These are phyloP conservation scores for Closterium sp. DNA, from an alignment of 139 green algal species.

Conservation along the genomic window DNA sequence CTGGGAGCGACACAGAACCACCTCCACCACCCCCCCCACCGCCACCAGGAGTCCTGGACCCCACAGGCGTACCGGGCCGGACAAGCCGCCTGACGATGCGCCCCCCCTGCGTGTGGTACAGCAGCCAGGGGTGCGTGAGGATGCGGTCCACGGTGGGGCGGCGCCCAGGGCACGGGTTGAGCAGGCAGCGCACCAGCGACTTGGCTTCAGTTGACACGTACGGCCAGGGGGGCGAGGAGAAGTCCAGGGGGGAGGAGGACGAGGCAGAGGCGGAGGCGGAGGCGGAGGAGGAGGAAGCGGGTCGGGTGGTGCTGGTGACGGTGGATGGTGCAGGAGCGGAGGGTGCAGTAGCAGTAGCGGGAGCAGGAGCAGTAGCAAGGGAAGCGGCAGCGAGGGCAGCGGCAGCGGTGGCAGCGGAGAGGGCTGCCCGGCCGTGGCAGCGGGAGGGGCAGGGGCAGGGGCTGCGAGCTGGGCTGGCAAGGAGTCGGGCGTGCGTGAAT, in stretches of 20 bases:
- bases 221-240: background rate
- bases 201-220: background rate
- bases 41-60: background rate
- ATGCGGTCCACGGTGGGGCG: background rate
- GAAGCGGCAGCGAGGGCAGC: background rate
- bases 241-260: background rate
- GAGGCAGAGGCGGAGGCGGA: background rate
- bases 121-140: constrained; percentile 1
- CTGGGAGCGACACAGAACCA: background rate
- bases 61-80: background rate
- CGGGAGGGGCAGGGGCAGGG: background rate
- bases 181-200: background rate
- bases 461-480: background rate
- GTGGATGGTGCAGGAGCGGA: background rate
- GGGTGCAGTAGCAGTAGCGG: too few relatives aligned
- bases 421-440: background rate
- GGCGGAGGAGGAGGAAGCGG: background rate
- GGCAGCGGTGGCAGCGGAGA: background rate
- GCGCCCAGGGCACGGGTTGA: background rate
- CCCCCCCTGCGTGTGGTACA: background rate
- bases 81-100: background rate
- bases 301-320: background rate
- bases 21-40: background rate
- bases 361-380: too few relatives aligned
- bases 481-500: background rate